phyloP scores from a whole-genome alignment of 2,329 filamentous ascomycete species.

The Nannizziopsis barbatae region DNA sequence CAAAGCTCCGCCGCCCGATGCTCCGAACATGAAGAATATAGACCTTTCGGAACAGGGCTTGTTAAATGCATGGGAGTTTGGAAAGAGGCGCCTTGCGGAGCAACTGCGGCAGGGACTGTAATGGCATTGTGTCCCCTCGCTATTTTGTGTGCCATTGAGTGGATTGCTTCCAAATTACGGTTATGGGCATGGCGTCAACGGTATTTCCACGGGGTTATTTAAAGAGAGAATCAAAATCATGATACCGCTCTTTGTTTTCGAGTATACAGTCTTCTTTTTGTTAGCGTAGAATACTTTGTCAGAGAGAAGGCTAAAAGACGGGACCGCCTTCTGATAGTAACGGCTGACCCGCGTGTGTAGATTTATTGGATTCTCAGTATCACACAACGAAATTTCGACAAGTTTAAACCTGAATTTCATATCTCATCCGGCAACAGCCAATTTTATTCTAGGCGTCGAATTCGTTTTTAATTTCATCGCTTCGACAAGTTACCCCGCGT shows the following conservation, averaged over 20 bases:
- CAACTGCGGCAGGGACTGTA: conserved; percentile 75
- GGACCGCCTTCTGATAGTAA: too few relatives aligned
- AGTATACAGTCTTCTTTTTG: not conserved
- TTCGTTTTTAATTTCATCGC: not conserved
- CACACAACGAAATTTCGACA: too few relatives aligned
- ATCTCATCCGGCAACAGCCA: too few relatives aligned
- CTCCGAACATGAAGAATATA: conserved; percentile 77
- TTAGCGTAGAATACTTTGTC: conserved; percentile 3
- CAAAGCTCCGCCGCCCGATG: conserved; percentile 80
- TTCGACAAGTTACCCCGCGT: too few relatives aligned
- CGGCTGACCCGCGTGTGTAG: too few relatives aligned
- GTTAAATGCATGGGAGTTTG: conserved; percentile 86
- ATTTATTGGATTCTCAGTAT: too few relatives aligned
- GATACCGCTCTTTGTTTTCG: not conserved
- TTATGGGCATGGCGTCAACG: conserved; percentile 12
- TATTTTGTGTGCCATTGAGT: conserved; percentile 16
- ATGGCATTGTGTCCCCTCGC: conserved; percentile 20
- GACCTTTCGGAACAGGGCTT: conserved; percentile 93
- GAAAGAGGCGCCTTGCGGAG: conserved; percentile 82
- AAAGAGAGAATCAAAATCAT: not conserved
- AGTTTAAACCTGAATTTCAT: too few relatives aligned
- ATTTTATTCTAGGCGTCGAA: not conserved
- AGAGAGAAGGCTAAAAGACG: not conserved
- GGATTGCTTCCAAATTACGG: conserved; percentile 17
- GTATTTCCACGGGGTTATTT: conserved; percentile 10